Percentiles rank a stretch among this genome's conserved stretches.
phyloP scores from a whole-genome alignment of 2,329 filamentous ascomycete species.

The Calonectria crousiana region DNA sequence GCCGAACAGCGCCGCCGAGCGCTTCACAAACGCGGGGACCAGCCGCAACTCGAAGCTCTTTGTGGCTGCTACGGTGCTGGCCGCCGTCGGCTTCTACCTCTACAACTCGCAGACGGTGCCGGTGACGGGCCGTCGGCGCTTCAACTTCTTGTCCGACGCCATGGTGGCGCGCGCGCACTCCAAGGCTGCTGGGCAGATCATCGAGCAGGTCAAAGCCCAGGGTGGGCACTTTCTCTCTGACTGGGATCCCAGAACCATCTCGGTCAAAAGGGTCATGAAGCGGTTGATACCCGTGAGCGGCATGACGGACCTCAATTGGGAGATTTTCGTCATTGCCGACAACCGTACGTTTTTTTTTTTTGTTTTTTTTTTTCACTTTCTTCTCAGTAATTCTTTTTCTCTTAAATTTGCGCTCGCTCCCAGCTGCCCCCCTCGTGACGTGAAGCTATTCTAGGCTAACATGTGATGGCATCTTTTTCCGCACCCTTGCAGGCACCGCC shows the following conservation, averaged over 20 bases:
- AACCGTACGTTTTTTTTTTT: slow-evolving; percentile 51
- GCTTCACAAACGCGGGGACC: slow-evolving; percentile 44
- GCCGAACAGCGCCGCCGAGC: slow-evolving; percentile 40
- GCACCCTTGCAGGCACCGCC: slow-evolving; percentile 56
- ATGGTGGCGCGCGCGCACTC: slow-evolving; percentile 62
- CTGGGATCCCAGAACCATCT: slow-evolving; percentile 66
- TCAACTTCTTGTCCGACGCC: slow-evolving; percentile 73
- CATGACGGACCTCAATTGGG: slow-evolving; percentile 72
- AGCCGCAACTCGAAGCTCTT: slow-evolving; percentile 51
- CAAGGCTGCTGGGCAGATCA: slow-evolving; percentile 53
- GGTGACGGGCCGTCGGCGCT: slow-evolving; percentile 77
- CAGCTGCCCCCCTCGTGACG: not conserved
- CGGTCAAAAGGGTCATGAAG: slow-evolving; percentile 74
- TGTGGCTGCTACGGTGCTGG: slow-evolving; percentile 54
- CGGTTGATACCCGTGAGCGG: slow-evolving; percentile 77
- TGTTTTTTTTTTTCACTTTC: not conserved
- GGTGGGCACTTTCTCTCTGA: slow-evolving; percentile 68
- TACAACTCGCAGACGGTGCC: slow-evolving; percentile 79
- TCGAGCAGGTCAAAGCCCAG: slow-evolving; percentile 65
- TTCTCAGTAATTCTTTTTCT: slow-evolving; percentile 9
- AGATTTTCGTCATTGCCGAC: slow-evolving; percentile 81
- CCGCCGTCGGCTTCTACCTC: slow-evolving; percentile 71
- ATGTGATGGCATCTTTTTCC: slow-evolving; percentile 9
- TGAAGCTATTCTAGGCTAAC: not conserved
- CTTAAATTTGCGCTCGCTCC: not conserved